Percentiles rank a stretch among this genome's conserved stretches.
phyloP scores from a whole-genome alignment of 768 basidiomycete species.

The Crucibulum laeve region DNA sequence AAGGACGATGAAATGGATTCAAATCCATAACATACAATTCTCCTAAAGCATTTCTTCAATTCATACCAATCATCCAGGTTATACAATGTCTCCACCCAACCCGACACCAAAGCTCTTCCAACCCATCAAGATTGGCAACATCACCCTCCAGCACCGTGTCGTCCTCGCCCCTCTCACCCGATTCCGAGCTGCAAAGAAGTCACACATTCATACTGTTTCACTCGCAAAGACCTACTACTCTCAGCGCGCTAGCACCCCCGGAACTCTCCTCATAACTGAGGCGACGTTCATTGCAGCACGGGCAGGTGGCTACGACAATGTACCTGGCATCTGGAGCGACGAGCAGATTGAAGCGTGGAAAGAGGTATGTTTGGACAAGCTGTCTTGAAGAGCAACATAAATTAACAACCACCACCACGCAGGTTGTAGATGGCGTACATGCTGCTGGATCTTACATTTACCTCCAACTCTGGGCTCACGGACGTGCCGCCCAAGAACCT shows the following conservation, averaged over 20 bases:
- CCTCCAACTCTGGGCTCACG: slow-evolving; percentile 46
- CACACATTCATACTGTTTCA: slow-evolving; percentile 8
- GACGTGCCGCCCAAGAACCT: slow-evolving; percentile 24
- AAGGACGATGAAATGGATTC: too few species aligned
- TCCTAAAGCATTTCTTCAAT: too few species aligned
- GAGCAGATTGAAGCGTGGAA: slow-evolving; percentile 55
- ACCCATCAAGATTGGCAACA: slow-evolving; percentile 30
- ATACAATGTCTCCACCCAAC: not conserved
- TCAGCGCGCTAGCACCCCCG: slow-evolving; percentile 29
- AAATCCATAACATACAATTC: too few species aligned
- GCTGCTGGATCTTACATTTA: slow-evolving; percentile 35
- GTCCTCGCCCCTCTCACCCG: slow-evolving; percentile 32
- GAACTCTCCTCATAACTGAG: slow-evolving; percentile 43
- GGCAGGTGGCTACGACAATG: slow-evolving; percentile 24
- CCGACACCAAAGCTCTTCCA: slow-evolving; percentile 27
- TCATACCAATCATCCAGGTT: too few species aligned
- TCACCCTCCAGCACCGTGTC: slow-evolving; percentile 37
- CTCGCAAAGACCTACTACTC: slow-evolving; percentile 30
- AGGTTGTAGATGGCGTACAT: slow-evolving; percentile 43
- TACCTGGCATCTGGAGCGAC: slow-evolving; percentile 45
- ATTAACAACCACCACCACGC: not conserved
- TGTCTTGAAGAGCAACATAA: not conserved
- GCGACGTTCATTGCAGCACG: slow-evolving; percentile 31
- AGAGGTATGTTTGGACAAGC: slow-evolving; percentile 21
- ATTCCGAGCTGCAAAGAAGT: slow-evolving; percentile 6